Evolutionary conservation across 148 eudicot genomes (phyloP), one percentile per base, ranked within the genome.

Genomic region (Chenopodium album): DNA sequence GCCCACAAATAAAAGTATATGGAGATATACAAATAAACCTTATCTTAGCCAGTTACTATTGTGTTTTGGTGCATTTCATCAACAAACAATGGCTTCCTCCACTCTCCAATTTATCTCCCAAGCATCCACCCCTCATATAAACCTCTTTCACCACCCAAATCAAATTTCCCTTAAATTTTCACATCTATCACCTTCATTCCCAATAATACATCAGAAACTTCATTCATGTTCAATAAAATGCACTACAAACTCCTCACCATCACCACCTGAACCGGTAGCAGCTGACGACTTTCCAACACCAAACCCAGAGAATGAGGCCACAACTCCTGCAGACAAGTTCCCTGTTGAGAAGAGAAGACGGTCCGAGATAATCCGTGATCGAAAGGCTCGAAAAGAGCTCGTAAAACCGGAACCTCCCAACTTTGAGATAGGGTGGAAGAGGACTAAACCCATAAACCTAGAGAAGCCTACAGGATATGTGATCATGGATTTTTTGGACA

Each of bases 401-500:
- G 89, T 84, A 60, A 93, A 90, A 72, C 90, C 90, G 0, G 95
- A 93, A 37, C 98, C 98, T 0, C 92, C 89, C 0, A 94, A 92
- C 72, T 89, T 87, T 34, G 94, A 94, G 86, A 90, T 93, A 4
- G 97, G 98, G 32, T 94, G 98, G 97, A 94, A 94, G 86, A 85
- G 98, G 76, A 94, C 94, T 0, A 91, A 90, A 74, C 88, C 89
- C 4, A 89, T 85, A 16, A 84, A 84, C 4, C 11, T 83, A 56
- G 97, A 94, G 87, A 92, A 94, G 85, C 98, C 97, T 4, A 84
- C 26, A 2, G 98, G 98, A 84, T 89, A 89, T 69, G 90, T 93
- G 88, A 92, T 95, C n/a, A 93, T 93, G 95, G 98, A 95, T 48
- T 95, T 91, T 65, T 44, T 95, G 70, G 92, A 88, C 86, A 93